These are phyloP conservation scores for Annulohypoxylon maeteangense DNA, from an alignment of 495 filamentous ascomycete species.

Conservation along the genomic window DNA sequence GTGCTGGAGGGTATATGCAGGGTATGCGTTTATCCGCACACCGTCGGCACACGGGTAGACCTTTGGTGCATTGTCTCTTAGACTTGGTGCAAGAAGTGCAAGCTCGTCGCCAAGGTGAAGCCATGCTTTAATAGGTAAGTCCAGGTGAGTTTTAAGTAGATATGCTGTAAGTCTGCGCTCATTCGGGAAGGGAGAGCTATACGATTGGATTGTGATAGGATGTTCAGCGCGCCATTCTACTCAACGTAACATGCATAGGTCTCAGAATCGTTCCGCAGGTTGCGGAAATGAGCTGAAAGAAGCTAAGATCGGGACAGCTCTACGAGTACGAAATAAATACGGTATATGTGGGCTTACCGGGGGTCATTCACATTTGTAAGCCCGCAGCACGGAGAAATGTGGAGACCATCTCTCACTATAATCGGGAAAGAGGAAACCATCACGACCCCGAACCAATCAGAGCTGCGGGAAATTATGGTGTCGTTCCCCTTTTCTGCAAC, in stretches of 20 bases:
- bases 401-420: conserved; percentile 1
- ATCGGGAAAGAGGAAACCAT: not conserved
- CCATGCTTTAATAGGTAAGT: not conserved
- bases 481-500: not conserved
- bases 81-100: conserved; percentile 42
- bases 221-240: not conserved
- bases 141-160: not conserved
- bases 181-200: not conserved
- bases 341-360: not conserved
- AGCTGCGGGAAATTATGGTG: conserved; percentile 25
- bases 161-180: not conserved
- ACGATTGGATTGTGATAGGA: not conserved
- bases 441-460: conserved; percentile 20
- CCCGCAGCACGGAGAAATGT: conserved; percentile 32
- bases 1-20: conserved; percentile 40
- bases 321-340: not conserved
- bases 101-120: conserved; percentile 37
- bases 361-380: conserved; percentile 24
- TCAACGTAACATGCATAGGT: not conserved
- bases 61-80: conserved; percentile 47
- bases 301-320: not conserved
- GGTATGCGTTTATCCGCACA: conserved; percentile 30
- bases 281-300: not conserved
- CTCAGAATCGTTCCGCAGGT: not conserved
- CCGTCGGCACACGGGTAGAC: conserved; percentile 38